Evolutionary conservation across 2,329 filamentous ascomycete genomes (phyloP).

Genomic region (Neobulgaria alba): DNA sequence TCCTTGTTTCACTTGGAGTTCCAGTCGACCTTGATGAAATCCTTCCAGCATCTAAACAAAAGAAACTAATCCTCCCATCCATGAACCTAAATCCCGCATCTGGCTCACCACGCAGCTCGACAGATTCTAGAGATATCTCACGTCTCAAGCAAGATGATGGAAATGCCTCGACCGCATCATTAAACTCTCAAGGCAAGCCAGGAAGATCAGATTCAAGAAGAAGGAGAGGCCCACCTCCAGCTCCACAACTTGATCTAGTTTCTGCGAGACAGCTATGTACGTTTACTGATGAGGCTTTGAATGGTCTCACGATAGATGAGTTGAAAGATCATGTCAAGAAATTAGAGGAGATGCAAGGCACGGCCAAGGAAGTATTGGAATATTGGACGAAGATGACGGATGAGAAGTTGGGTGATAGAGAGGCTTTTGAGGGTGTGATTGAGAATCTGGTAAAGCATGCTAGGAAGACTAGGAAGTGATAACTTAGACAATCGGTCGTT

Average conservation of each 20-base stretch:
- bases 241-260: slow-evolving; percentile 71
- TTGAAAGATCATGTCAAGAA: slow-evolving; percentile 61
- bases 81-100: slow-evolving; percentile 43
- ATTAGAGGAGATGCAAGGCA: slow-evolving; percentile 60
- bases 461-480: slow-evolving; percentile 73
- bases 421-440: slow-evolving; percentile 93
- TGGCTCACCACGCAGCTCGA: slow-evolving; percentile 45
- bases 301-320: slow-evolving; percentile 71
- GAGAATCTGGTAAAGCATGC: slow-evolving; percentile 93
- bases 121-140: slow-evolving; percentile 35
- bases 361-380: slow-evolving; percentile 68
- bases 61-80: slow-evolving; percentile 90
- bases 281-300: slow-evolving; percentile 75
- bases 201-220: slow-evolving; percentile 34
- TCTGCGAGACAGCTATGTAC: slow-evolving; percentile 69
- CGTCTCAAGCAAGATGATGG: slow-evolving; percentile 31
- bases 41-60: slow-evolving; percentile 91
- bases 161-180: slow-evolving; percentile 48
- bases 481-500: too few relatives aligned
- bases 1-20: slow-evolving; percentile 90
- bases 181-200: slow-evolving; percentile 51
- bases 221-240: slow-evolving; percentile 51
- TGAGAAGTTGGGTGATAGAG: slow-evolving; percentile 80
- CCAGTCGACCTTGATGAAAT: slow-evolving; percentile 97
- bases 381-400: slow-evolving; percentile 85